A percentile compares a stretch with the other conserved stretches of the same genome.
These are phyloP conservation scores for Rubroboletus satanas DNA, from an alignment of 768 basidiomycete genomes.

Conservation along the genomic window DNA sequence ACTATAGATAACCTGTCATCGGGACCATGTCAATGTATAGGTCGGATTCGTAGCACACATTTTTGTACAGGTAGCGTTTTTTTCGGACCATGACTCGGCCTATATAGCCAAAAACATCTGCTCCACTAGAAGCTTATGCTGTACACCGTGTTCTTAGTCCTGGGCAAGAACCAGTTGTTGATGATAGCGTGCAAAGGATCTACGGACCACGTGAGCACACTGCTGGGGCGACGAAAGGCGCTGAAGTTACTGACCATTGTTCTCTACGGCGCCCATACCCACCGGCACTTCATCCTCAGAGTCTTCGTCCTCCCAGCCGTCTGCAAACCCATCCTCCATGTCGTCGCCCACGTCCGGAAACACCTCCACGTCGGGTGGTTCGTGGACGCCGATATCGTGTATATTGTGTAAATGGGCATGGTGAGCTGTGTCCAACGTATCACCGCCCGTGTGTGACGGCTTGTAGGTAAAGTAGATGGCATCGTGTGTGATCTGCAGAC, in stretches of 20 bases:
- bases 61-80: background rate
- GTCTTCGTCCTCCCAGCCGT: constrained; percentile 16
- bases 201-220: constrained; percentile 7
- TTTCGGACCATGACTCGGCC: background rate
- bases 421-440: background rate
- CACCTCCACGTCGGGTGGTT: background rate
- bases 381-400: background rate
- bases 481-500: constrained; percentile 54
- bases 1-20: background rate
- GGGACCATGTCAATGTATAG: background rate
- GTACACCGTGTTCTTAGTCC: constrained; percentile 23
- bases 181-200: constrained; percentile 13
- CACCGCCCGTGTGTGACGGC: constrained; percentile 1
- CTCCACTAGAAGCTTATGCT: constrained; percentile 22
- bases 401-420: background rate
- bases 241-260: constrained; percentile 7
- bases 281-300: constrained; percentile 11
- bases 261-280: constrained; percentile 2
- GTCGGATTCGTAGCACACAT: background rate
- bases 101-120: background rate
- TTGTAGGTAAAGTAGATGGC: constrained; percentile 45
- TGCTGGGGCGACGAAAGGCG: background rate
- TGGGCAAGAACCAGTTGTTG: constrained; percentile 22
- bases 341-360: constrained; percentile 8
- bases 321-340: constrained; percentile 7